Evolutionary conservation across 169 alveolate species (phyloP), one percentile per base, ranked within the genome.

Genomic region (Plasmodium relictum): DNA sequence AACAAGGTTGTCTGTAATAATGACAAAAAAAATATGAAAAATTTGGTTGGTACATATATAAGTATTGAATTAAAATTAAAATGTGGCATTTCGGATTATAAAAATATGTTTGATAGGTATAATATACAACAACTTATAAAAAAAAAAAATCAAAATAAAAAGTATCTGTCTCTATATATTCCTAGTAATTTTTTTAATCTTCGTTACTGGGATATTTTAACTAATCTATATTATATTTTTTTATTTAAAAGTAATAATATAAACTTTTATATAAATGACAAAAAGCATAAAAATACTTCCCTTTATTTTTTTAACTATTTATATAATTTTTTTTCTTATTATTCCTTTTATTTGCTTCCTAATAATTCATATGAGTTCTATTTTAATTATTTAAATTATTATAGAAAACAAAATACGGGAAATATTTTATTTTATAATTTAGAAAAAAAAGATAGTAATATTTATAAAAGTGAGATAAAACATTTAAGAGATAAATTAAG

Each of bases 51-150:
- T 31, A 59, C 54, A n/a, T 89, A 94, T 26, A 61, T 92, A 16
- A 88, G 94, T 22, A 71, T 94, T 12, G 96, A 94, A 59, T 9
- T 94, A 31, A 94, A 94, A 72, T 83, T 92, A 68, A 94, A 94
- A 69, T 92, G 96, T 72, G 96, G 96, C 24, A 44, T 94, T 42
- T 9, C 72, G 10, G 93, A 94, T 70, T 94, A 89, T 74, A 68
- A 73, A 37, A 91, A 92, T 12, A 54, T 91, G 83, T 86, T 91
- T n/a, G 93, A 93, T 54, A 61, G 88, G 56, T 94, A 92, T 70
- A 88, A 92, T 69, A 66, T 94, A 83, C 88, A 86, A 63, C 95
- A 94, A 58, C 63, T 88, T 22, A 88, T 89, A 48, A 94, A 94
- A 88, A 62, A 88, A 70, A 86, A 90, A 22, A 87, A 87, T 39